These are phyloP conservation scores for Cenchrus americanus DNA, from an alignment of 176 grass and related monocot genomes.

Conservation along the genomic window DNA sequence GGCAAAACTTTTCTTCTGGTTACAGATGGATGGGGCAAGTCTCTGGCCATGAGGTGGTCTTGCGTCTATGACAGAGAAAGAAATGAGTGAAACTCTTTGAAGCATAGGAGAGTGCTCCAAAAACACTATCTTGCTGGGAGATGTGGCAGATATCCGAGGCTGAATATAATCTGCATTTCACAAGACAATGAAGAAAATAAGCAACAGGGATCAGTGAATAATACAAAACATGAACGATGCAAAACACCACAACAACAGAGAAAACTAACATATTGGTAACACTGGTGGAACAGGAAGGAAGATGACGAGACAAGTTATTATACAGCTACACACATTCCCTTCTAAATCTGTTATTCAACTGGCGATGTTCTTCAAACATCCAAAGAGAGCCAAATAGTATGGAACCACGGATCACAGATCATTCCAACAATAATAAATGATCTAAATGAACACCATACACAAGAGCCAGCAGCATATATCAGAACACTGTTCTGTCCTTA, in stretches of 20 bases:
- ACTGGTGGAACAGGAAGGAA: neutral
- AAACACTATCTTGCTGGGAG: neutral
- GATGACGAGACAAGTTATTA: neutral
- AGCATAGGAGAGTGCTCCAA: constrained; percentile 38
- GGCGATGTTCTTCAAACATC: neutral
- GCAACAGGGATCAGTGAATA: constrained; percentile 6
- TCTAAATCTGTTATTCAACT: neutral
- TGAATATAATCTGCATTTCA: constrained; percentile 45
- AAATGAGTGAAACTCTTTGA: neutral
- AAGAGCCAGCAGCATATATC: neutral
- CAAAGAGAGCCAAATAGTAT: neutral
- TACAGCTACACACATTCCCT: neutral
- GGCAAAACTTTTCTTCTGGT: constrained; percentile 38
- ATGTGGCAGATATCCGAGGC: neutral
- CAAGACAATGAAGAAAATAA: constrained; percentile 35
- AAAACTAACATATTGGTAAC: constrained; percentile 2
- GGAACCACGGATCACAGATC: neutral
- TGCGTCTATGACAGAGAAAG: constrained; percentile 19
- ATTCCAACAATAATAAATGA: neutral
- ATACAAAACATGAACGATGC: neutral
- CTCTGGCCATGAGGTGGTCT: constrained; percentile 53
- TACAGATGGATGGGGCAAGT: neutral
- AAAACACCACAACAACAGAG: neutral
- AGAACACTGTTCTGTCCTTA: neutral
- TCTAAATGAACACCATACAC: neutral